These are phyloP conservation scores for Claviceps humidiphila DNA, from an alignment of 2,329 filamentous ascomycete species.

Conservation along the genomic window DNA sequence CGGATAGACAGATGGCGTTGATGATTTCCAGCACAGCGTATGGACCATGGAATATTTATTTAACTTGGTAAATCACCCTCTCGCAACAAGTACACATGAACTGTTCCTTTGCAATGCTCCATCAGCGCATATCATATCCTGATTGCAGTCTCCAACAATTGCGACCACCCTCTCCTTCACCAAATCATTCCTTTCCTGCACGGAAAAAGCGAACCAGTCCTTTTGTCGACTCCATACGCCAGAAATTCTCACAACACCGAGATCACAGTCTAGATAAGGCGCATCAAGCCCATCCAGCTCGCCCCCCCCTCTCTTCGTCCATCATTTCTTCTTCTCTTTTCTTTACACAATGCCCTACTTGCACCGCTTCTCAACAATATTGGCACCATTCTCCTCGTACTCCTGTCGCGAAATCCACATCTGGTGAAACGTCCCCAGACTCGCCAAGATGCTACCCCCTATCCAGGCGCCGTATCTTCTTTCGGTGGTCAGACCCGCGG, in stretches of 20 bases:
- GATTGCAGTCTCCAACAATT: not conserved
- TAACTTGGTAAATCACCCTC: too few species aligned
- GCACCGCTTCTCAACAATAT: conserved; percentile 91
- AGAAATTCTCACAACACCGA: conserved; percentile 1
- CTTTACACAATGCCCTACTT: conserved; percentile 41
- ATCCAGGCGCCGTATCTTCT: conserved; percentile 91
- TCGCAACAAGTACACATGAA: not conserved
- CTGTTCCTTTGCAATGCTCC: not conserved
- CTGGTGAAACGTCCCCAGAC: conserved; percentile 94
- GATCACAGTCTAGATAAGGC: not conserved
- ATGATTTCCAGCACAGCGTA: too few species aligned
- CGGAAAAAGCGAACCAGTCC: conserved; percentile 12
- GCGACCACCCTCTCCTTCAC: not conserved
- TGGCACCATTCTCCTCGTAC: conserved; percentile 86
- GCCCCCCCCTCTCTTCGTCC: not conserved
- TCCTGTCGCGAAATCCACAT: conserved; percentile 99
- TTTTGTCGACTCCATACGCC: conserved; percentile 22
- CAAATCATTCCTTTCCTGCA: not conserved
- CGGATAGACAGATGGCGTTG: too few species aligned
- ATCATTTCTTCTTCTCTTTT: not conserved
- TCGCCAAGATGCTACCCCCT: conserved; percentile 88
- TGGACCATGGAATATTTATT: too few species aligned
- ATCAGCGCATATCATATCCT: not conserved
- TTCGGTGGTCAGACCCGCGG: conserved; percentile 75
- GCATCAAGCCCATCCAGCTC: not conserved